Evolutionary conservation across 495 filamentous ascomycete genomes (phyloP).

Genomic region (Margaritispora aquatica): DNA sequence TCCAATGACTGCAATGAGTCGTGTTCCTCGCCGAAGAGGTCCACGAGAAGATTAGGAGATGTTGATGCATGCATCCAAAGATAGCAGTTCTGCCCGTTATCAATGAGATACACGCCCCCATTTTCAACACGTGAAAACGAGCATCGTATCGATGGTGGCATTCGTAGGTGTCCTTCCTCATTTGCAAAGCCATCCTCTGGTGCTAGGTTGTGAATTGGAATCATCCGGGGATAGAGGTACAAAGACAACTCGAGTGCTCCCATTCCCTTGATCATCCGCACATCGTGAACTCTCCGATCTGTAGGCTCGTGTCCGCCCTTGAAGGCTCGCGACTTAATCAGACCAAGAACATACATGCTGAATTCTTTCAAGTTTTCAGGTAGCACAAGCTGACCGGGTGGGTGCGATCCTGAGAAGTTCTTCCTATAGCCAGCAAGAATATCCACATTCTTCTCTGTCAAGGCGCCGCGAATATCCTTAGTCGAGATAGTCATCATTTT

Average conservation of each 20-base stretch:
- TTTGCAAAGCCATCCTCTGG: conserved; percentile 84
- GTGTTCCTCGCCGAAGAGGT: conserved; percentile 80
- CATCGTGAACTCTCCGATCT: conserved; percentile 85
- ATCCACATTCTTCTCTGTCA: conserved; percentile 92
- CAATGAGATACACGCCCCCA: conserved; percentile 94
- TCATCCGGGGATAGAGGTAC: conserved; percentile 93
- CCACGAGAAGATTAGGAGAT: conserved; percentile 72
- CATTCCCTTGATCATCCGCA: conserved; percentile 84
- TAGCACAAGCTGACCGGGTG: conserved; percentile 88
- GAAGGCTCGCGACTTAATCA: conserved; percentile 88
- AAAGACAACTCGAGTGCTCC: conserved; percentile 78
- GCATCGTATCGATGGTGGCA: conserved; percentile 74
- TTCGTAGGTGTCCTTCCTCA: conserved; percentile 70
- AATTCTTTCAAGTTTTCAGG: conserved; percentile 97
- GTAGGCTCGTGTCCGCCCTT: conserved; percentile 91
- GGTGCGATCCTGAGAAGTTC: conserved; percentile 77
- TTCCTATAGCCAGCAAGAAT: conserved; percentile 92
- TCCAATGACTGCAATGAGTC: conserved; percentile 69
- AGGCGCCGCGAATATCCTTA: conserved; percentile 76
- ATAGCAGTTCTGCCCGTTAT: conserved; percentile 87
- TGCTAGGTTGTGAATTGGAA: conserved; percentile 85
- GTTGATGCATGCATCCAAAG: conserved; percentile 85
- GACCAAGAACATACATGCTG: conserved; percentile 90
- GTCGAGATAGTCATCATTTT: conserved; percentile 73
- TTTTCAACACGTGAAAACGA: conserved; percentile 87